Conservation (phyloP, 352 stramenopile species). For the Detonula confervacea region DNA sequence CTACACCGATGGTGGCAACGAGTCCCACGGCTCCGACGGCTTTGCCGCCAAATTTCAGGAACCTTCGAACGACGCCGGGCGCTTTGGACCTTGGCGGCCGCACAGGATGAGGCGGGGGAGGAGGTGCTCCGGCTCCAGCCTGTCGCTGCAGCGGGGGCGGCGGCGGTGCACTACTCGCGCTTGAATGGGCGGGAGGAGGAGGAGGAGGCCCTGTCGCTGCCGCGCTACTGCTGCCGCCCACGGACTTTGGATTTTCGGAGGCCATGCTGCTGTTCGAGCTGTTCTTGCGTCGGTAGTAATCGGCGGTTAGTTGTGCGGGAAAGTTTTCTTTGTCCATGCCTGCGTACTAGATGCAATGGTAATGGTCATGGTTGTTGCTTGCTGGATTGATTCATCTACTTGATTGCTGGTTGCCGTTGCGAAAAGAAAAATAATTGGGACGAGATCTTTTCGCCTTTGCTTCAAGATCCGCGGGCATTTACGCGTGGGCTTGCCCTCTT, state of each 20-base stretch:
- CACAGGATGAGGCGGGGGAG: not conserved
- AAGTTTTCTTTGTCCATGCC: constrained; percentile 2
- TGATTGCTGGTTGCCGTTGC: too few relatives aligned
- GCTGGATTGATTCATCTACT: too few relatives aligned
- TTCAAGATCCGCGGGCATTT: too few relatives aligned
- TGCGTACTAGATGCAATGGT: not conserved
- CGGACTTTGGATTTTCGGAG: not conserved
- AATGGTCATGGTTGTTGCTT: too few relatives aligned
- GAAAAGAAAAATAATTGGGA: too few relatives aligned
- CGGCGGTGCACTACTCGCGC: too few relatives aligned
- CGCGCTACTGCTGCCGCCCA: not conserved
- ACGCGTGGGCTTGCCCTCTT: too few relatives aligned
- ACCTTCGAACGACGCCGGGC: not conserved
- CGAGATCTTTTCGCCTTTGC: too few relatives aligned
- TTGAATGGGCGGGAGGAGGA: not conserved
- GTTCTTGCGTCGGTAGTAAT: constrained; percentile 25
- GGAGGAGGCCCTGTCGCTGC: not conserved
- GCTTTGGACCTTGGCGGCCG: not conserved
- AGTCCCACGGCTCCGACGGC: not conserved
- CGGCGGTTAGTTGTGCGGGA: constrained; percentile 11
- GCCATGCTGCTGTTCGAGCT: not conserved
- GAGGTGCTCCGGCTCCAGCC: too few relatives aligned
- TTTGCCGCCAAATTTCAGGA: not conserved
- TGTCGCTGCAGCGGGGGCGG: too few relatives aligned
- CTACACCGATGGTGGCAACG: not conserved